Percentiles rank a stretch among this genome's conserved stretches.
These are phyloP conservation scores for Eucalyptus tenuipes DNA, from an alignment of 345 rosid species.

Conservation along the genomic window DNA sequence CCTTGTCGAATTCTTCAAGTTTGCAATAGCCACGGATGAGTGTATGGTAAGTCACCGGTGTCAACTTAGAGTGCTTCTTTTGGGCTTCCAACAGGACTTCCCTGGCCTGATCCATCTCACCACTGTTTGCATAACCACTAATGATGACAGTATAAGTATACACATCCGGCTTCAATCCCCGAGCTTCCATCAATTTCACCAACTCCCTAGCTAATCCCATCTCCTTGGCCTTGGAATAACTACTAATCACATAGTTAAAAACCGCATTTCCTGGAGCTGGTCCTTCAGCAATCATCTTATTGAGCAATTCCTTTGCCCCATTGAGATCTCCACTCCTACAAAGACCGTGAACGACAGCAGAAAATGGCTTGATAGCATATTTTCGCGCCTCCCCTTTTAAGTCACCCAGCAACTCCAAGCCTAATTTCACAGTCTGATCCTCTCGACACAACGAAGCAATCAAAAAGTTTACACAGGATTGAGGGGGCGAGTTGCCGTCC, in stretches of 20 bases:
- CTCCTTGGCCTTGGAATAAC: conserved; percentile 48
- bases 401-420: conserved; percentile 41
- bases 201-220: conserved; percentile 43
- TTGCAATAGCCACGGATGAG: conserved; percentile 79
- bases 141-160: conserved; percentile 69
- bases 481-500: conserved; percentile 33
- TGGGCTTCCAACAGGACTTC: conserved; percentile 53
- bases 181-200: conserved; percentile 52
- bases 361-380: conserved; percentile 57
- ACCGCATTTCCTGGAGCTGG: conserved; percentile 80
- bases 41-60: conserved; percentile 59
- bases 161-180: conserved; percentile 78
- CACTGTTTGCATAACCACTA: conserved; percentile 65
- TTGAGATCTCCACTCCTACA: conserved; percentile 52
- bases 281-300: conserved; percentile 59
- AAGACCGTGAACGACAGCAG: conserved; percentile 52
- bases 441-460: conserved; percentile 33
- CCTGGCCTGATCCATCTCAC: conserved; percentile 62
- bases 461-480: conserved; percentile 29
- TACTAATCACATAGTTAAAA: conserved; percentile 47
- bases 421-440: conserved; percentile 54
- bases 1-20: conserved; percentile 62
- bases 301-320: conserved; percentile 44
- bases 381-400: conserved; percentile 32
- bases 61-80: conserved; percentile 54